These are phyloP conservation scores for Emmonsia crescens DNA, from an alignment of 2,329 filamentous ascomycete species.

Conservation along the genomic window DNA sequence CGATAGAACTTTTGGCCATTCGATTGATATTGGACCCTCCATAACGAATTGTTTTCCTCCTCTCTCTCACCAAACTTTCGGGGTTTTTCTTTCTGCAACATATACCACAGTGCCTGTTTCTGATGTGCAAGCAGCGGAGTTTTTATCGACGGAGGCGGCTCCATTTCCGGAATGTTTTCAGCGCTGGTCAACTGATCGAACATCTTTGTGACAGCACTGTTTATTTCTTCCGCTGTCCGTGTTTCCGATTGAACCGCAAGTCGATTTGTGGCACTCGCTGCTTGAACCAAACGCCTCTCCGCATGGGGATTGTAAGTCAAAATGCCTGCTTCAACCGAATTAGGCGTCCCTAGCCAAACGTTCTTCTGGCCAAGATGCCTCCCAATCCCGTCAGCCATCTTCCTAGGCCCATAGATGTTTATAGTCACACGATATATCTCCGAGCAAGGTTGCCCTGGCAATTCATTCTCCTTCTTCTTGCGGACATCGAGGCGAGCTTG, in stretches of 20 bases:
- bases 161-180: constrained; percentile 64
- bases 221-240: constrained; percentile 75
- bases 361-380: constrained; percentile 54
- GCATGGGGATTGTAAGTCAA: constrained; percentile 68
- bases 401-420: constrained; percentile 67
- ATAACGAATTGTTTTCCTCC: constrained; percentile 60
- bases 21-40: constrained; percentile 52
- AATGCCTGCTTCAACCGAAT: constrained; percentile 55
- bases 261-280: constrained; percentile 16
- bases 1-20: constrained; percentile 55
- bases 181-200: constrained; percentile 73
- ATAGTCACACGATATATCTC: constrained; percentile 54
- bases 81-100: constrained; percentile 65
- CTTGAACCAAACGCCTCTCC: constrained; percentile 31
- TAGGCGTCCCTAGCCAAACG: constrained; percentile 56
- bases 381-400: constrained; percentile 55
- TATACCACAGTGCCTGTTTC: constrained; percentile 80
- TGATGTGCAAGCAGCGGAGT: constrained; percentile 72
- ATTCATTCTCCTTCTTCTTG: constrained; percentile 52
- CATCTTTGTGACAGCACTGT: constrained; percentile 70
- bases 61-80: constrained; percentile 49
- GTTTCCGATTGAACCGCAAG: constrained; percentile 28
- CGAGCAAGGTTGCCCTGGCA: constrained; percentile 52
- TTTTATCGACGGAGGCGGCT: constrained; percentile 51
- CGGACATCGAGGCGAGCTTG: constrained; percentile 61